Base-by-base conservation (phyloP, 2,329 filamentous ascomycete species). In the Pseudopyricularia cyperi region DNA sequence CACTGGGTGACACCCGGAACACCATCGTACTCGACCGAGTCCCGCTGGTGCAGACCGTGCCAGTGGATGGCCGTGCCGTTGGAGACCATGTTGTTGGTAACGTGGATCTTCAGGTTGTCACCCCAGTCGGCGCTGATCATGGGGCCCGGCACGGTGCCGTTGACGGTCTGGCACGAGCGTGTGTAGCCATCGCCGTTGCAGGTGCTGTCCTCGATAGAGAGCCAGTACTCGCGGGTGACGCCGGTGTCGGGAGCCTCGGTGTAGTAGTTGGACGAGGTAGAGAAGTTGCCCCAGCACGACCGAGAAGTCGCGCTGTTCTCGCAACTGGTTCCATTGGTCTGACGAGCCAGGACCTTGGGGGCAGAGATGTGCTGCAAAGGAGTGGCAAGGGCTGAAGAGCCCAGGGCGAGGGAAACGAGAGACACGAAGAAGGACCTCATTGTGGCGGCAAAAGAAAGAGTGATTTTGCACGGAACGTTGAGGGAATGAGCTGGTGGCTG, bases 131-230 rank as follows among this genome's bases (percentile, higher is more conserved):
- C 79, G 56, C 87, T 79, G 46, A 93, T 78, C 46, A 85, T 65
- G 6, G 87, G 87, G 0, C 87, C 76, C 0, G 87, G 87, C 65
- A 86, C 89, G 61, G 84, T 72, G 34, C 81, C 80, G 61, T 91
- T 89, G 66, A 89, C 85, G 35, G 83, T 77, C 0, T 70, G 66
- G 26, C 62, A 65, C 1, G 60, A 52, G 1, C 70, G 64, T 5
- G 61, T 58, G n/a, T 71, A 60, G 3, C 76, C 75, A 61, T 79
- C 76, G 5, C 2, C 2, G 39, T 22, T 24, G 26, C 65, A 62
- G 5, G 64, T 69, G 14, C 30, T 24, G 30, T 49, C 47, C 11
- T 19, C 19, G 15, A 73, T 49, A 12, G 68, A 65, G 11, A 75
- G 60, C 64, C 67, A 72, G 60, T 73, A 75, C 53, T 80, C 76